These are phyloP conservation scores for Ophiostoma ulmi DNA, from an alignment of 2,329 filamentous ascomycete genomes.

Conservation along the genomic window DNA sequence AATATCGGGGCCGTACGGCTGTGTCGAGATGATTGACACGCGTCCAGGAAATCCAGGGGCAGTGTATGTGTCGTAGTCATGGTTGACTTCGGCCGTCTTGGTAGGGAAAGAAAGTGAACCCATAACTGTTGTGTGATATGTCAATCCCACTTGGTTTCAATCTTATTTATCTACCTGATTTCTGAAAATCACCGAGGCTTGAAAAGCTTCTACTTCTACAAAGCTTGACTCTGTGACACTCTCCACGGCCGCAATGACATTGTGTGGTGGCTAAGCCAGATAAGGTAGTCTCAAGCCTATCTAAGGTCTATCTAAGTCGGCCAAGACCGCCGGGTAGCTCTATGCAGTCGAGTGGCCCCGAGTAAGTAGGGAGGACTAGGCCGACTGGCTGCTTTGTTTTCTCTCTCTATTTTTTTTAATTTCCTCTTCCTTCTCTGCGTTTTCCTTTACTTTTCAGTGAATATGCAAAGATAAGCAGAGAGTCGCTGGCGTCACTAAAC, in stretches of 20 bases:
- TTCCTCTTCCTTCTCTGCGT: background rate
- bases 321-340: background rate
- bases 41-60: constrained; percentile 61
- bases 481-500: too few relatives aligned
- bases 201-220: too few relatives aligned
- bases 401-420: background rate
- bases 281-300: background rate
- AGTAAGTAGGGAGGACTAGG: background rate
- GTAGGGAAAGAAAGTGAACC: background rate
- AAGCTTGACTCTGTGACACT: too few relatives aligned
- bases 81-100: constrained; percentile 4
- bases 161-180: background rate
- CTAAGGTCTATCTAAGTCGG: background rate
- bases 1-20: constrained; percentile 65
- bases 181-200: background rate
- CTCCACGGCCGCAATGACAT: background rate
- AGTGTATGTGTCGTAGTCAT: constrained; percentile 1
- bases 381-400: background rate
- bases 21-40: constrained; percentile 92
- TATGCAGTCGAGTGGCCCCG: background rate
- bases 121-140: background rate
- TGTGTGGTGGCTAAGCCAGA: background rate
- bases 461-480: too few relatives aligned
- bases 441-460: background rate
- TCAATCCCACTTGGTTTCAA: background rate